A percentile compares a stretch with the other conserved stretches of the same genome.
Conservation (phyloP, 257 asterid species). For the Haberlea rhodopensis region DNA sequence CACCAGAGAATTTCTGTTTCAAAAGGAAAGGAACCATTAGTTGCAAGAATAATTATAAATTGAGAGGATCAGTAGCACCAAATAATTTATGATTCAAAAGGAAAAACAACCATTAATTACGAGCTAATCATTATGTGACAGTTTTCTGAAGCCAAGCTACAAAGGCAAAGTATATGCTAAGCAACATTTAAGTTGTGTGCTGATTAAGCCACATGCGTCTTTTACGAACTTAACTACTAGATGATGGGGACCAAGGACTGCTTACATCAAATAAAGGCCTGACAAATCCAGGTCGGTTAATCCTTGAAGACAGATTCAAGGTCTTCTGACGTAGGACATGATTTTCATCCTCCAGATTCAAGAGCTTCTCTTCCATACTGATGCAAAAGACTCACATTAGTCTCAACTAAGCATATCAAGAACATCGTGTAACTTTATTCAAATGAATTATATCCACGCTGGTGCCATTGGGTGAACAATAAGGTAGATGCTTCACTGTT, state of each 20-base stretch:
- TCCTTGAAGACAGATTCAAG: slow-evolving; percentile 65
- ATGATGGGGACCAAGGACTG: slow-evolving; percentile 22
- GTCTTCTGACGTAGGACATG: slow-evolving; percentile 79
- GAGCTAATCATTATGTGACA: slow-evolving; percentile 2
- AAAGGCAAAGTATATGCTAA: slow-evolving; percentile 1
- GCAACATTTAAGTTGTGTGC: slow-evolving; percentile 13
- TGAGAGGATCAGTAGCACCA: slow-evolving; percentile 46
- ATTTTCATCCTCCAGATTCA: slow-evolving; percentile 70
- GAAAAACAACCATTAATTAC: slow-evolving; percentile 1
- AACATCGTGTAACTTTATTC: no score
- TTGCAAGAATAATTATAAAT: not conserved
- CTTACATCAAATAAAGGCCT: slow-evolving; percentile 83
- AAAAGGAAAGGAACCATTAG: slow-evolving; percentile 21
- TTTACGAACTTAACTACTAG: slow-evolving; percentile 17
- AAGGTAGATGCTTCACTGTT: not conserved
- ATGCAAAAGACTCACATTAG: slow-evolving; percentile 28
- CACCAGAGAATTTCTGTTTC: slow-evolving; percentile 71
- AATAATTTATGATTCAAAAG: slow-evolving; percentile 58
- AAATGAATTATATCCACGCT: slow-evolving; percentile 4
- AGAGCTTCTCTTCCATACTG: slow-evolving; percentile 86
- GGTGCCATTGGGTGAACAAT: slow-evolving; percentile 21
- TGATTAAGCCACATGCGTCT: slow-evolving; percentile 1
- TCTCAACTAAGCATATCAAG: no score
- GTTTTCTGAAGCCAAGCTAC: not conserved
- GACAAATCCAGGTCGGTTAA: slow-evolving; percentile 55